Evolutionary conservation across 2,329 filamentous ascomycete species (phyloP).

Genomic region (Diaporthe australafricana): DNA sequence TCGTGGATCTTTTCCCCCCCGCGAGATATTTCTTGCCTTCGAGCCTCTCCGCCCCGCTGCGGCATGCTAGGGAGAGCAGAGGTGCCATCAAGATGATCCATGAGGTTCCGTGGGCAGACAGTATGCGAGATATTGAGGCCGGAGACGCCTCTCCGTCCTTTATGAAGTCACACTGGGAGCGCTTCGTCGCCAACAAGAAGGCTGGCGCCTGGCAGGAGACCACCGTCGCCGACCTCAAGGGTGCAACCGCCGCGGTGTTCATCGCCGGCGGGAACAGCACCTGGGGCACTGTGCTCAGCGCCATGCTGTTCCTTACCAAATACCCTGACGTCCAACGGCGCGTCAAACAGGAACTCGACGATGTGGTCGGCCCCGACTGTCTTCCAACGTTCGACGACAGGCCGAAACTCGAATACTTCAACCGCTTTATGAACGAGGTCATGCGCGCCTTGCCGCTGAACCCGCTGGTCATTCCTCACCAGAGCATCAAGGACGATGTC

Average conservation of each 20-base stretch:
- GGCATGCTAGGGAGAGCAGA: constrained; percentile 44
- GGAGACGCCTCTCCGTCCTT: constrained; percentile 47
- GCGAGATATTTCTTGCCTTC: constrained; percentile 55
- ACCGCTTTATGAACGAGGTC: constrained; percentile 59
- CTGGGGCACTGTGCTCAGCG: constrained; percentile 54
- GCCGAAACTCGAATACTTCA: constrained; percentile 55
- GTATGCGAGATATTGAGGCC: constrained; percentile 46
- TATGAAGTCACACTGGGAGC: constrained; percentile 46
- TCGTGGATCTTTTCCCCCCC: constrained; percentile 62
- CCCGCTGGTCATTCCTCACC: constrained; percentile 66
- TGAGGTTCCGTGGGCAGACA: constrained; percentile 53
- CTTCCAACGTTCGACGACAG: constrained; percentile 60
- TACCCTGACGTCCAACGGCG: constrained; percentile 59
- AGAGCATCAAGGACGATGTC: constrained; percentile 63
- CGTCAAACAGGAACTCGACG: constrained; percentile 58
- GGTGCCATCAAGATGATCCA: constrained; percentile 54
- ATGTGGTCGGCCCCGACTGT: constrained; percentile 56
- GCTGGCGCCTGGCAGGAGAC: constrained; percentile 47
- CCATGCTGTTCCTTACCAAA: constrained; percentile 55
- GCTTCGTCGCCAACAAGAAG: constrained; percentile 44
- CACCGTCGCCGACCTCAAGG: constrained; percentile 59
- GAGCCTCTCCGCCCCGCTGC: constrained; percentile 41
- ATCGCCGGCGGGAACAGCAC: constrained; percentile 61
- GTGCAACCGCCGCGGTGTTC: constrained; percentile 60
- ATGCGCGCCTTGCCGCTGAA: constrained; percentile 58